These are phyloP conservation scores for Mycosphaerella arachidis DNA, from an alignment of 2,329 filamentous ascomycete species.

Conservation along the genomic window DNA sequence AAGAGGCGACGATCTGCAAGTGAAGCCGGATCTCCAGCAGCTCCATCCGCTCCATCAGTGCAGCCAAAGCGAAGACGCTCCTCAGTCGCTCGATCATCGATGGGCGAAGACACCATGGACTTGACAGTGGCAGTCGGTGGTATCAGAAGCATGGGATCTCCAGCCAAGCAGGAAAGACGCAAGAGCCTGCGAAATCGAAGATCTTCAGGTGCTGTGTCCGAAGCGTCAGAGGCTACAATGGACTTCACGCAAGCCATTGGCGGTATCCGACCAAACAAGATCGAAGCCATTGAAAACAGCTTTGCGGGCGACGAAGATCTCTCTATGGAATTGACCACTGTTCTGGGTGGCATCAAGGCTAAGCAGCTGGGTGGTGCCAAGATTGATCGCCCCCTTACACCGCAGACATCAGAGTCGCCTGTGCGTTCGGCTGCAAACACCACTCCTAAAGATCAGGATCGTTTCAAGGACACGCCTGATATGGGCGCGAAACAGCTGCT, in stretches of 20 bases:
- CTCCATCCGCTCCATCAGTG: constrained; percentile 6
- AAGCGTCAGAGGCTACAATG: constrained; percentile 48
- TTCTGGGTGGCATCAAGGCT: constrained; percentile 42
- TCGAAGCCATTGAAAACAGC: constrained; percentile 19
- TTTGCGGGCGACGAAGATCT: constrained; percentile 44
- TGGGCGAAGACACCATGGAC: constrained; percentile 41
- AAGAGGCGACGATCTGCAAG: constrained; percentile 42
- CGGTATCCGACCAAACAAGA: constrained; percentile 28
- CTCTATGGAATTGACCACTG: constrained; percentile 51
- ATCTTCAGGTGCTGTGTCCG: constrained; percentile 33
- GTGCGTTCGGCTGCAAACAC: constrained; percentile 41
- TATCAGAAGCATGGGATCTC: constrained; percentile 26
- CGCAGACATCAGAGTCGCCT: constrained; percentile 44
- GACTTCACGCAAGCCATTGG: constrained; percentile 55
- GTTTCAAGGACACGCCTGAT: constrained; percentile 53
- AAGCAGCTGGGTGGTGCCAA: constrained; percentile 23
- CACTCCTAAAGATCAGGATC: constrained; percentile 55
- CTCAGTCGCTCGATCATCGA: constrained; percentile 33
- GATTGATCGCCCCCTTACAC: constrained; percentile 27
- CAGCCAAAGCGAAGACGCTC: constrained; percentile 35
- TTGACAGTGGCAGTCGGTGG: constrained; percentile 37
- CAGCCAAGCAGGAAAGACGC: constrained; percentile 25
- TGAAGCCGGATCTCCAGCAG: constrained; percentile 32
- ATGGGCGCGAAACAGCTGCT: constrained; percentile 32
- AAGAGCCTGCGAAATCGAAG: constrained; percentile 34